Evolutionary conservation across 257 asterid genomes (phyloP), one percentile per base, ranked within the genome.

Genomic region (Perilla frutescens): DNA sequence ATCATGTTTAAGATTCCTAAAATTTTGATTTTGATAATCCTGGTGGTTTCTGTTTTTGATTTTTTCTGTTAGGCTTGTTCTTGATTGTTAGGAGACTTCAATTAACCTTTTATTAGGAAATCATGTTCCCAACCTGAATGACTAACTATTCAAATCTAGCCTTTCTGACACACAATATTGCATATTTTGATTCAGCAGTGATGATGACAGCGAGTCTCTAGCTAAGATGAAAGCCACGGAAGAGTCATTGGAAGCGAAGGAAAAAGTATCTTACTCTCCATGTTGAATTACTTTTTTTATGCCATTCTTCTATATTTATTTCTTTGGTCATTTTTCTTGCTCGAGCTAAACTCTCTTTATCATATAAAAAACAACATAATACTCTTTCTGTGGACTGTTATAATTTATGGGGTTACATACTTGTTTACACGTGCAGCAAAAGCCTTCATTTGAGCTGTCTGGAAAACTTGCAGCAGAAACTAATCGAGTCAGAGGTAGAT

Each of bases 401-500:
- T 12, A 32, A 32, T 69, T n/a, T 51, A 53, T 58, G 34, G 59
- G 50, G 15, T 43, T 14, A 70, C 80, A 20, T 20, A 20, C 26
- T 54, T 39, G 63, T 70, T 68, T 64, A n/a, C 79, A 54, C 77
- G 74, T 83, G 78, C 95, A 92, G 98, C 88, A 87, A 77, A 90
- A 92, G 71, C 99, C 99, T 71, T 92, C 97, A 15, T 95, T 95
- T 84, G 99, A 92, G 92, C 89, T 95, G 70, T 95, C 98, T 71
- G 99, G 99, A 71, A 95, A 95, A 83, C 98, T 95, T 82, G 99
- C 99, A 32, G 98, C 87, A 8, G 99, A 95, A 83, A 95, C 99
- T 76, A 95, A 95, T 80, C 86, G 97, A 69, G 86, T 85, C 20
- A 90, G 88, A 90, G 98, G 99, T 95, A 82, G 44, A 50, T 43